Evolutionary conservation across 2,329 filamentous ascomycete genomes (phyloP).

Genomic region (Bipolaris victoriae): DNA sequence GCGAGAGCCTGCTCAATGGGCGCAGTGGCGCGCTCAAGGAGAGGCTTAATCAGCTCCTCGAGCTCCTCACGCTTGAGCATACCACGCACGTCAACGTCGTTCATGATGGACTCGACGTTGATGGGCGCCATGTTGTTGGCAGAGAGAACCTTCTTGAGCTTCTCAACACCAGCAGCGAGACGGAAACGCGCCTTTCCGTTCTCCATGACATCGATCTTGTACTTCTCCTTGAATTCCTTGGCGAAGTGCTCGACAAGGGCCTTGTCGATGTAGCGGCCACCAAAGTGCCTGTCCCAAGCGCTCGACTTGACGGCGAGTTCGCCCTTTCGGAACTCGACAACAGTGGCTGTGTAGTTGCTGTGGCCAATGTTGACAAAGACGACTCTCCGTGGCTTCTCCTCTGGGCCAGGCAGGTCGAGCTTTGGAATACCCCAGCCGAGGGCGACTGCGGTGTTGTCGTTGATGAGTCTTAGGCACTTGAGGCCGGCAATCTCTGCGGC

Average conservation of each 20-base stretch:
- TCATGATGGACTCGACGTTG: slow-evolving; percentile 98
- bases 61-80: slow-evolving; percentile 95
- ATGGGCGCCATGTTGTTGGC: slow-evolving; percentile 91
- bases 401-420: slow-evolving; percentile 82
- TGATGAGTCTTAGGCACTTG: slow-evolving; percentile 92
- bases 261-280: slow-evolving; percentile 96
- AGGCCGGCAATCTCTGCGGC: slow-evolving; percentile 92
- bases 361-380: slow-evolving; percentile 94
- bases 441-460: slow-evolving; percentile 95
- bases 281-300: slow-evolving; percentile 92
- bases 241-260: slow-evolving; percentile 93
- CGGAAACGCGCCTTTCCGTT: slow-evolving; percentile 90
- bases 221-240: slow-evolving; percentile 95
- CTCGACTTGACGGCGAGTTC: slow-evolving; percentile 94
- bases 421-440: slow-evolving; percentile 98
- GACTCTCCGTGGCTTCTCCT: slow-evolving; percentile 91
- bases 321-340: slow-evolving; percentile 97
- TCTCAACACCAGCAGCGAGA: slow-evolving; percentile 87
- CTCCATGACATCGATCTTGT: slow-evolving; percentile 92
- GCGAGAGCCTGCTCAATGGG: slow-evolving; percentile 90
- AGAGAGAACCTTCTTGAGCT: slow-evolving; percentile 97
- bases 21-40: slow-evolving; percentile 72
- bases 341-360: slow-evolving; percentile 91
- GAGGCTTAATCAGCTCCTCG: slow-evolving; percentile 85
- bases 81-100: slow-evolving; percentile 87